Percentiles rank a stretch among this genome's conserved stretches.
Evolutionary conservation across 768 basidiomycete genomes (phyloP).

Genomic region (Russula dissimulans): DNA sequence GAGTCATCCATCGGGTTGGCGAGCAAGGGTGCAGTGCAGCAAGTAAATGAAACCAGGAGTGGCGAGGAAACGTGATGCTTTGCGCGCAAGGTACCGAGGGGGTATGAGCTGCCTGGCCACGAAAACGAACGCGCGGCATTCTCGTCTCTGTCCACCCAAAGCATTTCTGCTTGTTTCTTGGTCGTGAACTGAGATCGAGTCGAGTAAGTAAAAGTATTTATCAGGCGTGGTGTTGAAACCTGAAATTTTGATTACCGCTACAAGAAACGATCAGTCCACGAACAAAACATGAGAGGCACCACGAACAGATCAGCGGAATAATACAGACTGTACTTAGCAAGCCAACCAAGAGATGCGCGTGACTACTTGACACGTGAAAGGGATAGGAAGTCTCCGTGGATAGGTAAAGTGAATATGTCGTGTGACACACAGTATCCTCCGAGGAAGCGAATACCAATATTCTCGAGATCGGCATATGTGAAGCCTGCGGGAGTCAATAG

Average conservation of each 20-base stretch:
- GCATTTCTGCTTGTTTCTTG: too few relatives aligned
- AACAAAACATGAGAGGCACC: neutral
- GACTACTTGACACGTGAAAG: neutral
- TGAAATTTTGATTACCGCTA: neutral
- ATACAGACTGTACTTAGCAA: neutral
- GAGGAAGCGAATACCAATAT: neutral
- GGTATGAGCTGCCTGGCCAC: neutral
- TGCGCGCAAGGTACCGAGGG: too few relatives aligned
- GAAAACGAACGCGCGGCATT: neutral
- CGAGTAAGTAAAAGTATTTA: too few relatives aligned
- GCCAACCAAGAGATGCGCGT: neutral
- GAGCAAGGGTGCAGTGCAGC: too few relatives aligned
- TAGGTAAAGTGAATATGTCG: neutral
- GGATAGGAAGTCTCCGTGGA: neutral
- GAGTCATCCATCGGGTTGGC: too few relatives aligned
- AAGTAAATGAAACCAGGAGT: too few relatives aligned
- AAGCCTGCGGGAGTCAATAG: neutral
- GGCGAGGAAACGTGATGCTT: too few relatives aligned
- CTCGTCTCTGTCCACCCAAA: neutral
- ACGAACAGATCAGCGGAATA: neutral
- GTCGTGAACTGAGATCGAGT: neutral
- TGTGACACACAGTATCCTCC: neutral
- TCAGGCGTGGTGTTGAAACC: too few relatives aligned
- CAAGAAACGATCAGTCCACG: neutral
- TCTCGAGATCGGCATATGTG: neutral